A percentile compares a stretch with the other conserved stretches of the same genome.
These are phyloP conservation scores for Talaromyces trachyspermus DNA, from an alignment of 495 filamentous ascomycete species.

Conservation along the genomic window DNA sequence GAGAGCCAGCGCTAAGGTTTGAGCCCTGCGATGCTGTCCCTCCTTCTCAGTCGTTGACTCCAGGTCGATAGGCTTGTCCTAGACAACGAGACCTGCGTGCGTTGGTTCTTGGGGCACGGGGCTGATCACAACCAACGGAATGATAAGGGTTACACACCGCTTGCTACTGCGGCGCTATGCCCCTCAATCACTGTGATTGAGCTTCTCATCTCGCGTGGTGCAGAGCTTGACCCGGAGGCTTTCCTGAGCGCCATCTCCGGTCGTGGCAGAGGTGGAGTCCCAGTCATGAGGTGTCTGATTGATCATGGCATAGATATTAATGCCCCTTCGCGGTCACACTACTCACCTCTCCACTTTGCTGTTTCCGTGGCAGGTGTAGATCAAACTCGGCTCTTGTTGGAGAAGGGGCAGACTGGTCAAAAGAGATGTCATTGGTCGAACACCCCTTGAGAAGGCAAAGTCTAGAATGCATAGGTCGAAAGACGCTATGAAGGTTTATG, in stretches of 20 bases:
- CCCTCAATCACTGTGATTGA: conserved; percentile 3
- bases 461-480: neutral
- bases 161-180: conserved; percentile 5
- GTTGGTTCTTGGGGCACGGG: conserved; percentile 7
- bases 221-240: conserved; percentile 3
- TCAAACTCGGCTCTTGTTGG: conserved; percentile 4
- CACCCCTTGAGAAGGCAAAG: conserved; percentile 1
- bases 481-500: conserved; percentile 5
- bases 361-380: conserved; percentile 2
- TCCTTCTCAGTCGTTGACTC: neutral
- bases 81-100: conserved; percentile 1
- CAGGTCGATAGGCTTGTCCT: neutral
- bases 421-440: neutral
- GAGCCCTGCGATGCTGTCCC: neutral
- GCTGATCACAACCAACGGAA: conserved; percentile 5
- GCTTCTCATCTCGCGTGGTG: conserved; percentile 7
- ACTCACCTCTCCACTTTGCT: conserved; percentile 7
- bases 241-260: neutral
- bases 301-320: conserved; percentile 7
- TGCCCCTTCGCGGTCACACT: conserved; percentile 1
- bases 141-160: neutral
- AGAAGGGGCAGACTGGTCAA: conserved; percentile 6
- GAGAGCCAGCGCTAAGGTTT: conserved; percentile 2
- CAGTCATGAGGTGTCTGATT: conserved; percentile 6
- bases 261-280: conserved; percentile 6